Evolutionary conservation across 257 asterid genomes (phyloP), one percentile per base, ranked within the genome.

Genomic region (Solanum arcanum): DNA sequence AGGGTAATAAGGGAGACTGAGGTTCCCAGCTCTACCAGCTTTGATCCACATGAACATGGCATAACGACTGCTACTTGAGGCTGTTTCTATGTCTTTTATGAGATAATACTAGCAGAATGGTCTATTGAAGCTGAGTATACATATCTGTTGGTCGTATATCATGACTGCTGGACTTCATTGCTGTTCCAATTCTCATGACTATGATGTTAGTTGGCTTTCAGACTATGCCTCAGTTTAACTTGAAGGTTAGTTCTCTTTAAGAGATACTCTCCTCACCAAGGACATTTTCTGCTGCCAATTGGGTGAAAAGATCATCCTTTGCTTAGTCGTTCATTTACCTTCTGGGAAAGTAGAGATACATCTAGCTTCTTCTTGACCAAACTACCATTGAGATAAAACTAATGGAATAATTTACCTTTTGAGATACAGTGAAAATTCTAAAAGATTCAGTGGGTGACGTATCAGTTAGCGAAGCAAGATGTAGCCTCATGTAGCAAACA

Each of bases 1-100:
- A 95, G 99, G 93, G 98, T 95, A 83, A 90, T 96, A 90, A 91
- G 94, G 91, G 98, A 94, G 87, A 92, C 96, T 29, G 99, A 93
- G 91, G 91, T 90, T 90, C 94, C 96, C 68, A 92, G 90, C 73
- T 89, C 94, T 86, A 64, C 91, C 86, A 88, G 90, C 91, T 90
- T 93, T 86, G 92, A 90, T 86, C 76, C 95, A 59, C 86, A 89
- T 69, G 97, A 95, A 86, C 88, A 93, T 86, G 86, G 88, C 84
- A 73, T 93, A 87, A 91, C 86, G 33, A 86, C 87, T 87, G 92
- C 97, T 86, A 89, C 94, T 21, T 92, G 84, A 92, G 88, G 90
- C 70, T 86, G 85, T 83, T 85, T 83, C 81, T 41, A 18, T 52
- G 56, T 83, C 82, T 85, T 77, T 87, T 46, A 21, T 86, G 86